Conservation (phyloP, 2,329 filamentous ascomycete species). For the Myriangium duriaei region DNA sequence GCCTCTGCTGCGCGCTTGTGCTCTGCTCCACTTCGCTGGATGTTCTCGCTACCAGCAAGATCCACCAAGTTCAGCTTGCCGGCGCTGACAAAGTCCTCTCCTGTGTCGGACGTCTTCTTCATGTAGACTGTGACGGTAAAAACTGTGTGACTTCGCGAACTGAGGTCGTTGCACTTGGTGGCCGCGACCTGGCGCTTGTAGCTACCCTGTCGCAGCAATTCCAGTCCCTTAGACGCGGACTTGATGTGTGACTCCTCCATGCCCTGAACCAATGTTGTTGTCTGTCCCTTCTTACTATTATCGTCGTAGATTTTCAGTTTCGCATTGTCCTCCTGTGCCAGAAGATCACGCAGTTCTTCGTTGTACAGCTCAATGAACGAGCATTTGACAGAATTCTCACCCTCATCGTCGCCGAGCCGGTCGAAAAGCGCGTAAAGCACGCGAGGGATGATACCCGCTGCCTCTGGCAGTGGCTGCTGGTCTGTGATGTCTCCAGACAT, state of each 20-base stretch:
- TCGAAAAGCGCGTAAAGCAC: constrained; percentile 77
- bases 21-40: constrained; percentile 89
- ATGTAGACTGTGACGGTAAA: constrained; percentile 92
- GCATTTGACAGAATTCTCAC: constrained; percentile 85
- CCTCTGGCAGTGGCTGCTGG: constrained; percentile 77
- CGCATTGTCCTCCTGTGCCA: constrained; percentile 64
- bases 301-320: constrained; percentile 97
- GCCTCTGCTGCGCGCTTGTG: constrained; percentile 96
- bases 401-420: constrained; percentile 59
- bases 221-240: constrained; percentile 71
- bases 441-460: constrained; percentile 88
- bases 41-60: constrained; percentile 93
- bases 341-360: constrained; percentile 83
- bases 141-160: constrained; percentile 90
- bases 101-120: constrained; percentile 67
- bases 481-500: constrained; percentile 98
- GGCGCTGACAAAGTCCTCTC: constrained; percentile 78
- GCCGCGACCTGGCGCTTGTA: constrained; percentile 94
- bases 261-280: constrained; percentile 79
- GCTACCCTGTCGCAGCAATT: constrained; percentile 77
- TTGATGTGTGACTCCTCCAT: constrained; percentile 96
- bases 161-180: constrained; percentile 98
- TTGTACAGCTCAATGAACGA: constrained; percentile 99
- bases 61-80: constrained; percentile 96
- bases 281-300: constrained; percentile 70